These are phyloP conservation scores for Limonium bicolor DNA, from an alignment of 148 eudicot species.

Conservation along the genomic window DNA sequence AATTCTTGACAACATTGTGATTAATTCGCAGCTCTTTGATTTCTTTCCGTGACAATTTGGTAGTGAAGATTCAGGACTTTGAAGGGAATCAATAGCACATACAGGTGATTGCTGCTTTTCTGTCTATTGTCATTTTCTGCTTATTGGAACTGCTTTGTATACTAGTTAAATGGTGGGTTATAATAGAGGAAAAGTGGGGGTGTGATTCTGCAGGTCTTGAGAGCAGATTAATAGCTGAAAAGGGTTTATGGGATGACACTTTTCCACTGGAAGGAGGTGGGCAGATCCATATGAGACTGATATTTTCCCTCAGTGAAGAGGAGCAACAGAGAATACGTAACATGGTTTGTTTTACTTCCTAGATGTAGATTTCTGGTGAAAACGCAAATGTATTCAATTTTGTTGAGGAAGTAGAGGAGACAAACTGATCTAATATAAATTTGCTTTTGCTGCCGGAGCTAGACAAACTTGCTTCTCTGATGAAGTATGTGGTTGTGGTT, in stretches of 20 bases:
- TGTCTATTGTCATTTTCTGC: not conserved
- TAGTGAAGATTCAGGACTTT: constrained; percentile 37
- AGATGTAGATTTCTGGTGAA: not conserved
- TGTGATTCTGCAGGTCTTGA: constrained; percentile 38
- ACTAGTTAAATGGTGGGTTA: not conserved
- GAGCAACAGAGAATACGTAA: constrained; percentile 48
- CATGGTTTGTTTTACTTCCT: constrained; percentile 65
- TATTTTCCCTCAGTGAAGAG: constrained; percentile 57
- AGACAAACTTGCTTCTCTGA: no score
- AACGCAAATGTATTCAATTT: no score
- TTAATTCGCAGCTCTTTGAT: constrained; percentile 44
- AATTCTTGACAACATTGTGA: not conserved
- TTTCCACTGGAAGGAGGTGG: constrained; percentile 71
- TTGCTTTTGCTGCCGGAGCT: no score
- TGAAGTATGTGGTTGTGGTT: no score
- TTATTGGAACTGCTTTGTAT: not conserved
- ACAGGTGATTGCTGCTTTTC: constrained; percentile 28
- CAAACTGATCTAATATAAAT: no score
- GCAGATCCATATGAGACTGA: constrained; percentile 53
- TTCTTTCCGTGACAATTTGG: constrained; percentile 48
- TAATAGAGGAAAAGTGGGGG: constrained; percentile 9
- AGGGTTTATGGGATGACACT: constrained; percentile 66
- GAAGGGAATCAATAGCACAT: constrained; percentile 62
- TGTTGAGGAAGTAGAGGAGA: no score
- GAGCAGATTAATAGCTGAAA: constrained; percentile 54